Evolutionary conservation across 176 grass and related monocot species (phyloP).

Genomic region (Avena atlantica): DNA sequence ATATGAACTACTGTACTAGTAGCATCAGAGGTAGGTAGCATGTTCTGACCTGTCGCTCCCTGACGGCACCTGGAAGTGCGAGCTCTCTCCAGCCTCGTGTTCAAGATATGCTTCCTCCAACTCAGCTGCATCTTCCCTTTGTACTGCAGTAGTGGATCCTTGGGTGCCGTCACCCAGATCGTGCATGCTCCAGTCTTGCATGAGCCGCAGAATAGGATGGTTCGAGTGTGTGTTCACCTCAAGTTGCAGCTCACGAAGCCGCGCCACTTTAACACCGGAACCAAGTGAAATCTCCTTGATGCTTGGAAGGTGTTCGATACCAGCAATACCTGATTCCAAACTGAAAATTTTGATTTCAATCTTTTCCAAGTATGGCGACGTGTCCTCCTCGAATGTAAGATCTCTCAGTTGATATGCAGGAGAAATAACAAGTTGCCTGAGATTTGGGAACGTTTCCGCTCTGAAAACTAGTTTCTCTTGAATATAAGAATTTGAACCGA

Average conservation of each 20-base stretch:
- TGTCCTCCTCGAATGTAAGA: background rate
- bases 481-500: fast-evolving
- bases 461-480: background rate
- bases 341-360: fast-evolving
- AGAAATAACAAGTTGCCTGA: background rate
- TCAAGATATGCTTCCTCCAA: background rate
- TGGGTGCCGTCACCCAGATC: background rate
- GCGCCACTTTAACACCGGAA: background rate
- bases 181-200: fast-evolving
- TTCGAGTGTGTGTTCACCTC: background rate
- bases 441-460: background rate
- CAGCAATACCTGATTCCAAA: background rate
- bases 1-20: too few species aligned
- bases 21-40: background rate
- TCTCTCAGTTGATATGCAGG: background rate
- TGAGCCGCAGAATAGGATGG: background rate
- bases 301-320: background rate
- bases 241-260: background rate
- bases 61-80: background rate
- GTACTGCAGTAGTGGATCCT: too few species aligned
- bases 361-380: background rate
- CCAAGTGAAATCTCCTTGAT: background rate
- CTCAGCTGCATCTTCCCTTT: background rate
- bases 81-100: background rate
- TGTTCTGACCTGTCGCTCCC: background rate